A percentile compares a stretch with the other conserved stretches of the same genome.
Evolutionary conservation across 495 filamentous ascomycete genomes (phyloP).

Genomic region (Lasiosphaeria miniovina): DNA sequence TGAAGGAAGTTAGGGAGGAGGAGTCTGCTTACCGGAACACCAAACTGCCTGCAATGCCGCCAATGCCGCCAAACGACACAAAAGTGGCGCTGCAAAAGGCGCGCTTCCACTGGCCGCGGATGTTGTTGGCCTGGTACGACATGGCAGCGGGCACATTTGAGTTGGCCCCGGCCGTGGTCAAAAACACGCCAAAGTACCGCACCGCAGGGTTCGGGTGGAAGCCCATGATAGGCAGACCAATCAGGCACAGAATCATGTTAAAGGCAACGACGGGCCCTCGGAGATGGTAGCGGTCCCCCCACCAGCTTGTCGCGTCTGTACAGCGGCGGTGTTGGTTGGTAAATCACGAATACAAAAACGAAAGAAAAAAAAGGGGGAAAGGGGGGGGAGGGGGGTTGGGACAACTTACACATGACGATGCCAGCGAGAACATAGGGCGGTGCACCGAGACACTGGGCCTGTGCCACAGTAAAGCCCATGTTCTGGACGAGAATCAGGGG

Average conservation of each 20-base stretch:
- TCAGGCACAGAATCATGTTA: conserved; percentile 48
- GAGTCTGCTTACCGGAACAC: conserved; percentile 46
- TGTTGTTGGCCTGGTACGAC: conserved; percentile 67
- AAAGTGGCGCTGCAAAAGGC: conserved; percentile 60
- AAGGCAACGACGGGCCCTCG: conserved; percentile 57
- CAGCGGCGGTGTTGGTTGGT: too few relatives aligned
- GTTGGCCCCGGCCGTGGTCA: conserved; percentile 58
- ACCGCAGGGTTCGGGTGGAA: conserved; percentile 48
- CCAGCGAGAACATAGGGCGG: conserved; percentile 61
- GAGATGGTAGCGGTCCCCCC: conserved; percentile 55
- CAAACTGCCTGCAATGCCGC: conserved; percentile 57
- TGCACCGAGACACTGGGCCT: conserved; percentile 59
- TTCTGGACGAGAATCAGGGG: conserved; percentile 58
- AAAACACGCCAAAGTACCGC: conserved; percentile 64
- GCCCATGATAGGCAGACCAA: conserved; percentile 51
- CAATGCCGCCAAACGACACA: conserved; percentile 57
- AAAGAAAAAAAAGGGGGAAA: too few relatives aligned
- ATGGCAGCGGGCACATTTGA: conserved; percentile 57
- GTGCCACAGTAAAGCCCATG: conserved; percentile 56
- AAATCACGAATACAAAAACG: too few relatives aligned
- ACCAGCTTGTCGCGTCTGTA: conserved; percentile 38
- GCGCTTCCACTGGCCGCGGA: conserved; percentile 66
- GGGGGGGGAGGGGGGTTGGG: too few relatives aligned
- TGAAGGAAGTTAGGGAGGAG: not conserved
- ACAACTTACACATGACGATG: conserved; percentile 50